These are phyloP conservation scores for Pichia sp. DNA, from an alignment of 1,139 yeast species.

Conservation along the genomic window DNA sequence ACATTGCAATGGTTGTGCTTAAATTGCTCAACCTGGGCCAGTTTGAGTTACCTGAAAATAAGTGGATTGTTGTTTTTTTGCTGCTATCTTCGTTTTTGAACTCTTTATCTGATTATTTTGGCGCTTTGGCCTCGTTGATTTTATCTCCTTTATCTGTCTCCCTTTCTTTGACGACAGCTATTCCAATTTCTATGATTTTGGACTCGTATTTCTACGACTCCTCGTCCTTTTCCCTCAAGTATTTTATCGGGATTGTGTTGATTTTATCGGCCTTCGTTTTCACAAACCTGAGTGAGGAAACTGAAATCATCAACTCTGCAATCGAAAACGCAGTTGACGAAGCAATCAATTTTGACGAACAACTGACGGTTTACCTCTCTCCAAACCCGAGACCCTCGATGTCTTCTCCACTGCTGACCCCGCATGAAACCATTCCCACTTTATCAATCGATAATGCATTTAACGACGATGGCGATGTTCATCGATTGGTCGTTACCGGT, in stretches of 20 bases:
- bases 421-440: slow-evolving; percentile 14
- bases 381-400: slow-evolving; percentile 26
- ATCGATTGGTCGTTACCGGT: slow-evolving; percentile 28
- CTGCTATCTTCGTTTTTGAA: slow-evolving; percentile 37
- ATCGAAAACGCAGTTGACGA: slow-evolving; percentile 42
- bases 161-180: slow-evolving; percentile 42
- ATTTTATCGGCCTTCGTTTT: slow-evolving; percentile 40
- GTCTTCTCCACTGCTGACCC: slow-evolving; percentile 29
- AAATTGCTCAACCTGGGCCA: slow-evolving; percentile 32
- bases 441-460: slow-evolving; percentile 16
- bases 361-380: slow-evolving; percentile 38
- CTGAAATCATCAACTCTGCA: slow-evolving; percentile 38
- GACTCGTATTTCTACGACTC: slow-evolving; percentile 35
- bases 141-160: slow-evolving; percentile 49
- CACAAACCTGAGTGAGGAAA: slow-evolving; percentile 38
- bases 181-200: slow-evolving; percentile 42
- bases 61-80: slow-evolving; percentile 29
- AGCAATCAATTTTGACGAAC: slow-evolving; percentile 39
- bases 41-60: slow-evolving; percentile 37
- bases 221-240: slow-evolving; percentile 28
- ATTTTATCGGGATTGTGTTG: slow-evolving; percentile 38
- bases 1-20: slow-evolving; percentile 32
- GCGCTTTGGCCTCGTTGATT: slow-evolving; percentile 42
- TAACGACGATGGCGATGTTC: slow-evolving; percentile 5
- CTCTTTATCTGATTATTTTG: slow-evolving; percentile 41